Percentiles rank a stretch among this genome's conserved stretches.
These are phyloP conservation scores for Phytophthora megakarya DNA, from an alignment of 352 stramenopile genomes.

Conservation along the genomic window DNA sequence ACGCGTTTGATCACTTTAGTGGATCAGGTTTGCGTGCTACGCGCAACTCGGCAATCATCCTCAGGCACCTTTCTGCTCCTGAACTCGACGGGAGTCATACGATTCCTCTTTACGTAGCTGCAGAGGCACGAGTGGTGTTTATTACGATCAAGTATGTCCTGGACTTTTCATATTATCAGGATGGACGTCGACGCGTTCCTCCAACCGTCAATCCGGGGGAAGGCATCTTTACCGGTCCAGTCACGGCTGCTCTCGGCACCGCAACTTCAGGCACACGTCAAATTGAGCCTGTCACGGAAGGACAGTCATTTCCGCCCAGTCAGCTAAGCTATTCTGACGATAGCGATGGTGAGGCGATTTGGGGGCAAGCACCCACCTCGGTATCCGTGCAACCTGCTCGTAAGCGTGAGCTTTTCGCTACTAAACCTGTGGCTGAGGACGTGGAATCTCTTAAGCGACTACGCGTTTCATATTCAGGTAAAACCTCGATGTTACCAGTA, in stretches of 20 bases:
- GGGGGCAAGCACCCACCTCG: no score
- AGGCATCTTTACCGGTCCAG: slow-evolving; percentile 7
- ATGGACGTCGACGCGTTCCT: neutral
- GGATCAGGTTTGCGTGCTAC: neutral
- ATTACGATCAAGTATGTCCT: slow-evolving; percentile 13
- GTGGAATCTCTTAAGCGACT: no score
- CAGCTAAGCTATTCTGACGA: no score
- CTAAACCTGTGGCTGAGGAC: no score
- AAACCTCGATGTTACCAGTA: slow-evolving; percentile 1
- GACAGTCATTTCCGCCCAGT: no score
- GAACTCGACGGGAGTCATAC: slow-evolving; percentile 1
- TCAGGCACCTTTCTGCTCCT: neutral
- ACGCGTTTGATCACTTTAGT: neutral
- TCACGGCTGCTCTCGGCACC: no score
- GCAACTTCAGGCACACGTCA: neutral
- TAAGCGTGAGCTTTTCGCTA: no score
- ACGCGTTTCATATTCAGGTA: neutral
- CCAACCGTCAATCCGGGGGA: neutral
- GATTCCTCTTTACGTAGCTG: neutral
- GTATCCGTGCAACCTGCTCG: no score
- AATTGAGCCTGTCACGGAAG: no score
- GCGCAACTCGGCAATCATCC: neutral
- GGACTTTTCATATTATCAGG: slow-evolving; percentile 7
- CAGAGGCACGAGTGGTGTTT: neutral
- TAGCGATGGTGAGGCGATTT: no score